Base-by-base conservation (phyloP, 306 rosid species). In the Quercus dentata region DNA sequence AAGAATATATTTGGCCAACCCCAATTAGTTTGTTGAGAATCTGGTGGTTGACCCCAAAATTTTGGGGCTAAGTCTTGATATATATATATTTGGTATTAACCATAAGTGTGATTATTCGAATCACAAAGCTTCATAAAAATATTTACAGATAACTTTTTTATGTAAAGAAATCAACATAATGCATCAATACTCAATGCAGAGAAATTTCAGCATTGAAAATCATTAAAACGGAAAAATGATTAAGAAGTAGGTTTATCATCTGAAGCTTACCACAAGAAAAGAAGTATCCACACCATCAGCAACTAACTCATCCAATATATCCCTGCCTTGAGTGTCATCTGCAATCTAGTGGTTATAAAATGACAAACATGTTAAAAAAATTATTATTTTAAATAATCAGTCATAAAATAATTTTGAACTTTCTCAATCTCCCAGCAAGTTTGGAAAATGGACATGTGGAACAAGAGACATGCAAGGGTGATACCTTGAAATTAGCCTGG, bases 261-360 rank as follows among this genome's bases (percentile, higher is more conserved):
- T 0, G 62, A 79, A 81, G 69, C 84, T 86, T 85, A 93, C 99
- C 88, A 76, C 96, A 46, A 91, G 63, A 87, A 74, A 91, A 30
- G 98, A 88, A 83, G 98, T 89, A 89, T 93, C 98, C 28, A 95
- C 82, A 9, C 97, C 97, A 51, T 95, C 99, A 57, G 83, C 78
- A 59, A 74, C 85, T 51, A 95, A 92, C 87, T 88, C 98, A 23
- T 88, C 94, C 74, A 95, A 63, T 79, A 93, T 88, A 35, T 84
- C 80, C 88, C 78, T 90, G 68, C 99, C 99, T 89, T 89, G 98
- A 56, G 88, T 70, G 78, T 93, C 99, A 87, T 89, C 86, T 20
- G 99, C 94, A 82, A 93, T 78, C 91, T 88, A 77, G 69, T 57
- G 41, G 79, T 85, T 81, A 75, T 69, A 78, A 75, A 76, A 75